These are phyloP conservation scores for Vachellia pachyceras DNA, from an alignment of 306 rosid species.

Conservation along the genomic window DNA sequence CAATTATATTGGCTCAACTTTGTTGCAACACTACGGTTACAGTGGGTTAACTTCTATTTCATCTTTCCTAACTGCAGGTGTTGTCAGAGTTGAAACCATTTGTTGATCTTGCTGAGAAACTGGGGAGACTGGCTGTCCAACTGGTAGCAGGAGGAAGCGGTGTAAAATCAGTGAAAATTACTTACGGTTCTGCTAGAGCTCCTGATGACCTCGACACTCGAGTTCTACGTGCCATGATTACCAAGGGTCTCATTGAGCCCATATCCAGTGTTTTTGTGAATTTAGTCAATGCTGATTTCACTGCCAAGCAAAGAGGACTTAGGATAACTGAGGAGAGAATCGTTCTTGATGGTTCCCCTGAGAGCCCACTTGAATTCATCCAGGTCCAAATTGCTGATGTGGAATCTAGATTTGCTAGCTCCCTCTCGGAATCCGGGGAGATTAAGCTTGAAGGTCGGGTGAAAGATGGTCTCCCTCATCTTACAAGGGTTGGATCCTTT, in stretches of 20 bases:
- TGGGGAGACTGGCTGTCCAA: conserved; percentile 96
- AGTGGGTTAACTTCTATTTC: neutral
- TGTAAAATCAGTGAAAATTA: conserved; percentile 84
- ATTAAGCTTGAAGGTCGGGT: conserved; percentile 87
- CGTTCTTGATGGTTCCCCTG: conserved; percentile 86
- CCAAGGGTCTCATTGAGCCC: conserved; percentile 96
- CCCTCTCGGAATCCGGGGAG: conserved; percentile 88
- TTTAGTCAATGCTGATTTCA: conserved; percentile 96
- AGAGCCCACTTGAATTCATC: conserved; percentile 76
- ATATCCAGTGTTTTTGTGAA: conserved; percentile 90
- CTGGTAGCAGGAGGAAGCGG: conserved; percentile 98
- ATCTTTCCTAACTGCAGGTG: conserved; percentile 61
- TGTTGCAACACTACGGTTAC: neutral
- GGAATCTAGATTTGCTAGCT: conserved; percentile 90
- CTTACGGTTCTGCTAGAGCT: conserved; percentile 89
- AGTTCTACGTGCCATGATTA: conserved; percentile 97
- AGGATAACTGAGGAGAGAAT: conserved; percentile 87
- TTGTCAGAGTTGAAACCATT: conserved; percentile 83
- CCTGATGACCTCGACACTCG: conserved; percentile 99
- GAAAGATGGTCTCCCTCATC: conserved; percentile 91
- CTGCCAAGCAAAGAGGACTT: conserved; percentile 94
- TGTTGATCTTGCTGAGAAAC: conserved; percentile 91
- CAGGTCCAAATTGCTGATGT: conserved; percentile 95
- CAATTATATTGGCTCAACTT: neutral
- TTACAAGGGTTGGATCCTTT: conserved; percentile 93